Percentiles rank a stretch among this genome's conserved stretches.
phyloP scores from a whole-genome alignment of 257 asterid species.

The Paraleonurus japonicus region DNA sequence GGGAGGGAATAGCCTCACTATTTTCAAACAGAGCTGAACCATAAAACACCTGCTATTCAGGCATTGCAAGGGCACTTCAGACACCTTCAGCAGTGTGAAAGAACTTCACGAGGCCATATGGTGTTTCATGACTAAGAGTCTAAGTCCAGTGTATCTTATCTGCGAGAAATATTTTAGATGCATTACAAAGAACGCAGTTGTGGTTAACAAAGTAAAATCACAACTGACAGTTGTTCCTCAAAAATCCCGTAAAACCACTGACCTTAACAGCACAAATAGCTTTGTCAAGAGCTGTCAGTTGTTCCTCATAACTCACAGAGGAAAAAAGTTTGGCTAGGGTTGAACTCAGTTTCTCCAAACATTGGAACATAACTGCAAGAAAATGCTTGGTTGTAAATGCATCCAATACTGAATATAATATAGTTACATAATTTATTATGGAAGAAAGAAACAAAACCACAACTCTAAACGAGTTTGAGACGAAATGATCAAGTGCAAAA shows the following conservation, averaged over 20 bases:
- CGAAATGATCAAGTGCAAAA: constrained; percentile 14
- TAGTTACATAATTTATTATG: background rate
- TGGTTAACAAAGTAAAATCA: constrained; percentile 8
- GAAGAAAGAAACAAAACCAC: constrained; percentile 20
- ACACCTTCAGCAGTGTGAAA: constrained; percentile 50
- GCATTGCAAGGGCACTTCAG: constrained; percentile 43
- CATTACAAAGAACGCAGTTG: constrained; percentile 12
- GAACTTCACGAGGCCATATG: constrained; percentile 91
- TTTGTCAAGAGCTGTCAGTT: constrained; percentile 65
- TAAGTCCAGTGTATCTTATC: constrained; percentile 85
- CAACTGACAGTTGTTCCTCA: too few relatives aligned
- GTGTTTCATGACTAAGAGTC: constrained; percentile 95
- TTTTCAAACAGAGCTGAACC: constrained; percentile 27
- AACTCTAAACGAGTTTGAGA: constrained; percentile 15
- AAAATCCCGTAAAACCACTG: constrained; percentile 32
- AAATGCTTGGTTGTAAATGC: constrained; percentile 17
- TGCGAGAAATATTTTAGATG: constrained; percentile 31
- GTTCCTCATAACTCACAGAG: constrained; percentile 72
- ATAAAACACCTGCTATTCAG: constrained; percentile 70
- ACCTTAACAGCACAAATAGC: constrained; percentile 89
- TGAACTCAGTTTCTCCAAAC: constrained; percentile 89
- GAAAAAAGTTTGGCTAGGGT: constrained; percentile 45
- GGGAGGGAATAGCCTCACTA: constrained; percentile 32
- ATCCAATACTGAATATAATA: background rate
- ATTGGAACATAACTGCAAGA: constrained; percentile 55